Base-by-base conservation (phyloP, 257 asterid species). In the Verbascum thapsus region DNA sequence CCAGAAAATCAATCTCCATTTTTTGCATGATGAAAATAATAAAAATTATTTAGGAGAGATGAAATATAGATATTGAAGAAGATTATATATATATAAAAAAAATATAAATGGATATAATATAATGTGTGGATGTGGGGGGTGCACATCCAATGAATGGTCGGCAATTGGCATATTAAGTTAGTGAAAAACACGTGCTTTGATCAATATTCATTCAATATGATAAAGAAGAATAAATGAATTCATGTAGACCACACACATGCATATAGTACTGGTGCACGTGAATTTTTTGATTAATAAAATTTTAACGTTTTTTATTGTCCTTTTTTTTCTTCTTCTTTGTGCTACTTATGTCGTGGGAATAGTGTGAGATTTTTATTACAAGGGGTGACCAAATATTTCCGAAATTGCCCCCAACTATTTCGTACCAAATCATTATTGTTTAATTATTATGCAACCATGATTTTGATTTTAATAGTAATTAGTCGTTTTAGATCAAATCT, bases 1-100 rank as follows among this genome's bases (percentile, higher is more conserved):
- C 83, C 74, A 78, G 63, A 70, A 78, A 78, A 70, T 78, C 83
- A 13, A 78, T 78, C 83, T 78, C 83, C 83, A 78, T 78, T 32
- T 16, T 1, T 15, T 1, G 16, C 43, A 41, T 9, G n/a, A n/a
- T 13, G 15, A 19, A 12, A 3, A 0, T 42, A 34, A 26, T 26
- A 26, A 26, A 26, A 5, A 26, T 2, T 26, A 26, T 2, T 26
- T 26, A 26, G 5, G 32, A 26, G 32, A 26, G 32, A 26, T 26
- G n/a, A 26, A 5, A 26, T 26, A 26, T 5, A 26, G 32, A 26
- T 26, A 26, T 1, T 26, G 32, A 26, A 26, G 32, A 26, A 26
- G 32, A 26, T 26, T 26, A n/a, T n/a, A n/a, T n/a, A n/a, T n/a
- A n/a, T n/a, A n/a, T n/a, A n/a, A n/a, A n/a, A n/a, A n/a, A n/a